Percentiles rank a stretch among this genome's conserved stretches.
Evolutionary conservation across 768 basidiomycete genomes (phyloP).

Genomic region (Agrocybe chaxingu): DNA sequence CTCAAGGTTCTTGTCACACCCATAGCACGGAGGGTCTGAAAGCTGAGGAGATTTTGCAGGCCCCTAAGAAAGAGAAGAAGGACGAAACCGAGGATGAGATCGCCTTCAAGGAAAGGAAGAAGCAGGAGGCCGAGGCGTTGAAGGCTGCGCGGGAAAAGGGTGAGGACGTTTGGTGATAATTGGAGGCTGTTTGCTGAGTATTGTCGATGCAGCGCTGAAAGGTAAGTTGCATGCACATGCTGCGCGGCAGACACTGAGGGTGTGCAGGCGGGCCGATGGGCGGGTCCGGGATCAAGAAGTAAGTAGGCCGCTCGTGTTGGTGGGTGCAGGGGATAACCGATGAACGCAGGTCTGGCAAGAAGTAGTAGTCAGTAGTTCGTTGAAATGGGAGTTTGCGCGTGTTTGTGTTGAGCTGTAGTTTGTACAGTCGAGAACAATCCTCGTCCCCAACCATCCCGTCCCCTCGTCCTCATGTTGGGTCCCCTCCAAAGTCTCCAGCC

Average conservation of each 20-base stretch:
- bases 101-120: conserved; percentile 76
- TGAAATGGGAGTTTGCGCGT: conserved; percentile 31
- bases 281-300: conserved; percentile 86
- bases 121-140: conserved; percentile 67
- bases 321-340: neutral
- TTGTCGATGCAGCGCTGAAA: conserved; percentile 44
- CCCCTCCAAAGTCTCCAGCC: conserved; percentile 63
- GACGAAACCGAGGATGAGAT: conserved; percentile 68
- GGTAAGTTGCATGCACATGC: conserved; percentile 31
- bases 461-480: conserved; percentile 60
- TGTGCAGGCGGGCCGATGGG: conserved; percentile 62
- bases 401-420: conserved; percentile 29
- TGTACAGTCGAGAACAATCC: conserved; percentile 10
- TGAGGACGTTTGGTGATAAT: conserved; percentile 25
- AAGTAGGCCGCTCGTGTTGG: conserved; percentile 26
- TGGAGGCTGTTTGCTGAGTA: conserved; percentile 2
- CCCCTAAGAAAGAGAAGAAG: conserved; percentile 79
- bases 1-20: conserved; percentile 55
- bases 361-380: conserved; percentile 32
- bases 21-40: conserved; percentile 3
- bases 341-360: conserved; percentile 63
- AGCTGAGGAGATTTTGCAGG: conserved; percentile 36
- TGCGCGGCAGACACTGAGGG: conserved; percentile 6
- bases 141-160: conserved; percentile 76
- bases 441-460: conserved; percentile 10